Percentiles rank a stretch among this genome's conserved stretches.
Evolutionary conservation across 1,284 basidiomycete genomes (phyloP).

Genomic region (Microbotryum intermedium): DNA sequence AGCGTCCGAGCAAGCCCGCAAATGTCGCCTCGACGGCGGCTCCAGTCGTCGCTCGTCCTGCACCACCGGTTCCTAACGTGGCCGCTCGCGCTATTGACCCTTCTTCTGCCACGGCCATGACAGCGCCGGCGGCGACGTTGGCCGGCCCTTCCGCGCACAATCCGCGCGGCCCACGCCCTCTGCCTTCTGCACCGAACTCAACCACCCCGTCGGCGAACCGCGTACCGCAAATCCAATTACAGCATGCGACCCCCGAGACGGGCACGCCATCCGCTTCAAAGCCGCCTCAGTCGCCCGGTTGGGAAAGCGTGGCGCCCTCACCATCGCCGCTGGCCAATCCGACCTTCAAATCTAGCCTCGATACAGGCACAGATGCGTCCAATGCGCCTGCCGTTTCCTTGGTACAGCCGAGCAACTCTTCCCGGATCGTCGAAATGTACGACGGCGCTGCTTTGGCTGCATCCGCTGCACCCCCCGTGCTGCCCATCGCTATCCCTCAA

Average conservation of each 20-base stretch:
- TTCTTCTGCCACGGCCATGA: background rate
- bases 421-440: background rate
- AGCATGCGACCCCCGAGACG: conserved; percentile 42
- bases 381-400: no score
- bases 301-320: conserved; percentile 24
- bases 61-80: conserved; percentile 5
- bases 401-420: no score
- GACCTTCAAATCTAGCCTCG: conserved; percentile 24
- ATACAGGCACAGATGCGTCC: background rate
- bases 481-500: conserved; percentile 43
- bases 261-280: background rate
- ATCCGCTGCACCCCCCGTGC: conserved; percentile 16
- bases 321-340: conserved; percentile 31
- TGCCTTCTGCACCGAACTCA: conserved; percentile 20
- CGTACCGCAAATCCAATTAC: conserved; percentile 41
- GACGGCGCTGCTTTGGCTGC: conserved; percentile 2
- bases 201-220: conserved; percentile 35
- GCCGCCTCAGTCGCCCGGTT: conserved; percentile 12
- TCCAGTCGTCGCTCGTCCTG: conserved; percentile 14
- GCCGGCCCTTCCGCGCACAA: conserved; percentile 18
- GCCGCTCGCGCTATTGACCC: background rate
- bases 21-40: conserved; percentile 12
- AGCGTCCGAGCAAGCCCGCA: conserved; percentile 5
- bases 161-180: conserved; percentile 22
- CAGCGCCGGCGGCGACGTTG: conserved; percentile 2